phyloP scores from a whole-genome alignment of 225 moss, liverwort and hornwort genomes.

The Marchantia paleacea region DNA sequence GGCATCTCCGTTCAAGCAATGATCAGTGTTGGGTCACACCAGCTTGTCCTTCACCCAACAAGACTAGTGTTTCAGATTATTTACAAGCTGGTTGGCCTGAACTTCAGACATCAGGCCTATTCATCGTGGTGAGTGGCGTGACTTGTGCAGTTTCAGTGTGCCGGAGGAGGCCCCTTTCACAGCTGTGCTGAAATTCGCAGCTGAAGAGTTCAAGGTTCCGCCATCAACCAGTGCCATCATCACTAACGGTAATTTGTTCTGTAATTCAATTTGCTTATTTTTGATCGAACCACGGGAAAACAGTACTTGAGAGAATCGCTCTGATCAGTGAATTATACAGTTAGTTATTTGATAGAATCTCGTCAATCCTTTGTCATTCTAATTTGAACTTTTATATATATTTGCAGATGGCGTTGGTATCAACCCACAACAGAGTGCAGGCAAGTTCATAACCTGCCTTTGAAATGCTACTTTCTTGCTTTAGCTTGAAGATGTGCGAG shows the following conservation, averaged over 20 bases:
- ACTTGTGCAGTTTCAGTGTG: conserved; percentile 72
- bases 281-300: not conserved
- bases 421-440: conserved; percentile 97
- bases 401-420: conserved; percentile 93
- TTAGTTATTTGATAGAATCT: not conserved
- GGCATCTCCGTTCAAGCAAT: not conserved
- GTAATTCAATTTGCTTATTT: not conserved
- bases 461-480: not conserved
- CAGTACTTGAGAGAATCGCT: not conserved
- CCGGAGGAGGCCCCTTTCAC: conserved; percentile 98
- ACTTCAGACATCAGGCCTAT: not conserved
- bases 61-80: too few relatives aligned
- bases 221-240: conserved; percentile 97
- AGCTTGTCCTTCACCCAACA: too few relatives aligned
- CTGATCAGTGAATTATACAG: not conserved
- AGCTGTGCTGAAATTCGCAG: conserved; percentile 93
- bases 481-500: not conserved
- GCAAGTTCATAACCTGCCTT: conserved; percentile 28
- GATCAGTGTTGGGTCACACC: too few relatives aligned
- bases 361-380: not conserved
- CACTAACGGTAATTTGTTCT: conserved; percentile 63
- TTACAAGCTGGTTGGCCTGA: too few relatives aligned
- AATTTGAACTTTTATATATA: not conserved
- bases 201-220: conserved; percentile 97
- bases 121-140: not conserved